Base-by-base conservation (phyloP, 208 protist species). In the Trypanosoma grayi region DNA sequence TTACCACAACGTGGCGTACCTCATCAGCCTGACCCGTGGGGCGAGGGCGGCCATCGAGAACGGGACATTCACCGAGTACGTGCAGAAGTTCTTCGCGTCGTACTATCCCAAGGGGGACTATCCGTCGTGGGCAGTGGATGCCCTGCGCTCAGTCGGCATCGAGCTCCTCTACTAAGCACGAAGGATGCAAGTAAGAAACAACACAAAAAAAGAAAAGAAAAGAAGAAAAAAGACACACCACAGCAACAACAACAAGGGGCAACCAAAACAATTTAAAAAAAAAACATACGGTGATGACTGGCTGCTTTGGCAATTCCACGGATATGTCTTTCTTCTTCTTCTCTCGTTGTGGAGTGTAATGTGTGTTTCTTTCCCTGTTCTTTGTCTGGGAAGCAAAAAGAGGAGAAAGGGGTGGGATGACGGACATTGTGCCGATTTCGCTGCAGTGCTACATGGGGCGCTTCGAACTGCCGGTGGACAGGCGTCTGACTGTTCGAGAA, bases 1-100 rank as follows among this genome's bases (percentile, higher is more conserved):
- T 18, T 93, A 97, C 56, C 98, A 99, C 80, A 99, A 99, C 70
- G 93, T 99, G 66, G 90, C 93, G 5, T 99, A 96, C 70, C 92
- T 98, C 69, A 88, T 99, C 54, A 51, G 74, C 33, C 73, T 99
- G 2, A 99, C 98, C 44, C 63, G 77, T 4, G 73, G 85, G 16
- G 82, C 98, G 1, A 71, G 97, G n/a, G 33, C 77, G 20, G 83
- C 87, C 16, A 93, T 95, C 51, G 77, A 87, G 50, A 73, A 75
- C 34, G 88, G 81, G 25, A 77, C 47, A 33, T 97, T 98, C 60
- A 85, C 79, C 0, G 46, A 60, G 20, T 97, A 94, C 61, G 93
- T 97, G 45, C 75, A 85, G 31, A 66, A 85, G 8, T 98, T 97
- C 71, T 96, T 98, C 45, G 27, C 56, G 4, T 47, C 56, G 6